Base-by-base conservation (phyloP, 2,329 filamentous ascomycete genomes). In the Aspergillus ruber region DNA sequence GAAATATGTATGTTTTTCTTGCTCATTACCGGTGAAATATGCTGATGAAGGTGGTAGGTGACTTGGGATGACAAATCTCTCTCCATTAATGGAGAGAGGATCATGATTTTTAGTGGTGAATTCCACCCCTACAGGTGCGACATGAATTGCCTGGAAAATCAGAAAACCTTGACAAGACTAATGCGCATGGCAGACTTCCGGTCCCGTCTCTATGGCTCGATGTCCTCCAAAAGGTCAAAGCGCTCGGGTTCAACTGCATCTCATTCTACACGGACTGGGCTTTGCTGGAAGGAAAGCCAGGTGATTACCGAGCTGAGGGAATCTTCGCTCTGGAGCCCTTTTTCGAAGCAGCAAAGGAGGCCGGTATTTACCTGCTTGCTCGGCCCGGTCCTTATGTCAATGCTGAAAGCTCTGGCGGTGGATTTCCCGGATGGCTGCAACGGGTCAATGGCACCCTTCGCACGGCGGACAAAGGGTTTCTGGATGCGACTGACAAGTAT, bases 191-290 rank as follows among this genome's bases (percentile, higher is more conserved):
- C 45, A 77, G 79, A 55, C 67, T 85, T 1, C 81, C 82, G 1
- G 81, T 85, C 1, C 75, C 80, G 2, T 71, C 73, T 42, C 71
- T 86, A 4, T 84, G 83, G 73, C 73, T 86, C 7, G 88, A 91
- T 55, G 62, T 91, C 2, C 85, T 94, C 56, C 84, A 93, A 59
- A 94, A 94, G 68, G 81, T 91, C 65, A 90, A 86, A 65, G 84
- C 86, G 0, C 69, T 90, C 1, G 88, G 88, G 0, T 90, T 89
- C 69, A 91, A 86, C 57, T 79, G 81, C 40, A 84, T 90, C 1
- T 89, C 85, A 0, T 89, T 90, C 64, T 91, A 91, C 59, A 75
- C 84, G 6, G 79, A 90, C 57, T 94, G 87, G 88, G 85, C 84
- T 3, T 70, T 91, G 2, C 65, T 89, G 0, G 88, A 93, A 63